Evolutionary conservation across 495 filamentous ascomycete genomes (phyloP).

Genomic region (Daldinia bambusicola): DNA sequence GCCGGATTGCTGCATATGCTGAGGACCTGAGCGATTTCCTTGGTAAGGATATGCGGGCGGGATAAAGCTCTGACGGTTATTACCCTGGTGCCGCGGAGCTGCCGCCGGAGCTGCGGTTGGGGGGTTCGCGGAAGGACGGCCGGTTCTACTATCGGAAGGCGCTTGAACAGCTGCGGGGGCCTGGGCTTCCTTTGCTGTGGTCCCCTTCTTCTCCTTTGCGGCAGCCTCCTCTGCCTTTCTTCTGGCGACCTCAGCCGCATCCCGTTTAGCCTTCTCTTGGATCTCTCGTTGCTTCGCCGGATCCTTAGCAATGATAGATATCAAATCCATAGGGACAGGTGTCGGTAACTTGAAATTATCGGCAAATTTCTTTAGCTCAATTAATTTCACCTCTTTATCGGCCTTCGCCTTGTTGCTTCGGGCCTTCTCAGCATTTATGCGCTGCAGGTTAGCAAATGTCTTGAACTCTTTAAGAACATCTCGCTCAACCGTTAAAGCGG

Average conservation of each 20-base stretch:
- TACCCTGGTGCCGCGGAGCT: conserved; percentile 44
- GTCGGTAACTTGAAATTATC: conserved; percentile 92
- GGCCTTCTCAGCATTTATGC: conserved; percentile 72
- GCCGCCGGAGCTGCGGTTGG: conserved; percentile 49
- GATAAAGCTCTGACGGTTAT: conserved; percentile 35
- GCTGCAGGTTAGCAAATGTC: conserved; percentile 71
- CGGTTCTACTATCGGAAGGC: conserved; percentile 42
- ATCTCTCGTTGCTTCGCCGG: conserved; percentile 91
- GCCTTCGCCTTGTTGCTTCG: conserved; percentile 77
- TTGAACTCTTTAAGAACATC: conserved; percentile 84
- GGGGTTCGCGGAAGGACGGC: conserved; percentile 41
- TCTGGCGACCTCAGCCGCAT: conserved; percentile 68
- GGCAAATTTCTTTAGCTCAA: conserved; percentile 94
- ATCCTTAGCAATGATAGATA: conserved; percentile 96
- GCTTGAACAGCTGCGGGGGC: conserved; percentile 44
- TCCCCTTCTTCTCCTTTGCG: conserved; percentile 56
- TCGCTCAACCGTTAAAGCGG: conserved; percentile 78
- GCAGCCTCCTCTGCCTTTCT: conserved; percentile 50
- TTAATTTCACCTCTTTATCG: conserved; percentile 89
- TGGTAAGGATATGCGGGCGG: conserved; percentile 39
- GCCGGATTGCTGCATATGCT: conserved; percentile 49
- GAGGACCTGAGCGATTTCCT: conserved; percentile 51
- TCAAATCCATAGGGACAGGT: conserved; percentile 88
- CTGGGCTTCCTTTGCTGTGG: conserved; percentile 49
- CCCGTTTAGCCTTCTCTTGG: conserved; percentile 80